Base-by-base conservation (phyloP, 2,329 filamentous ascomycete genomes). In the Ilyonectria robusta region DNA sequence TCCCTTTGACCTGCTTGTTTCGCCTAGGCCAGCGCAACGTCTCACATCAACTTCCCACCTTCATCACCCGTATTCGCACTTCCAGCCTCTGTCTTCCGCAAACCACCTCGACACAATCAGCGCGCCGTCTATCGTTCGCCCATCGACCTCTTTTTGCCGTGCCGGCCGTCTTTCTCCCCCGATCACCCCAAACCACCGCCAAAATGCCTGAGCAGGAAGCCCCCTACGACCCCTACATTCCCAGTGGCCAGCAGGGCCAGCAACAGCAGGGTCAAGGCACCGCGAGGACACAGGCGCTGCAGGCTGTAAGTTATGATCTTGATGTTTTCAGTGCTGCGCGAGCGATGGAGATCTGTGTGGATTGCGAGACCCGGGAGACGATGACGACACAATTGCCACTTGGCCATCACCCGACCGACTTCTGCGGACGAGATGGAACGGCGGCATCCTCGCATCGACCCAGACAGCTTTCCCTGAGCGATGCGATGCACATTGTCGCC, bases 171-270 rank as follows among this genome's bases (percentile, higher is more conserved):
- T 58, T 31, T 40, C 54, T 26, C 50, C 42, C 47, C 47, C 56
- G 40, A 63, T 58, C 42, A 19, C 29, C 59, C 55, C 26, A 62
- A 65, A 56, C 59, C 51, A 61, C 65, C 66, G 56, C 59, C 75
- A 82, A 72, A 76, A 89, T 89, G 87, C 82, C 87, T 74, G 83
- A 83, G 78, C 82, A 85, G 73, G 85, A 88, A 66, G 83, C 87
- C 79, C 93, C 93, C 74, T 97, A 97, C 83, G 94, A 97, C 84
- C 94, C 94, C 71, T 97, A 96, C 84, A 95, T 95, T 82, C 94
- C 94, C 79, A 89, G 88, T 80, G 90, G 90, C 82, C 86, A 87
- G 82, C 81, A 83, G 69, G 81, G 74, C 60, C 81, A 83, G 80
- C 77, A 76, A 66, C 81, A 81, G 66, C 81, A 83, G 80, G 82